Percentiles rank a stretch among this genome's conserved stretches.
Conservation (phyloP, 768 basidiomycete species). For the Tulasnella sp. region DNA sequence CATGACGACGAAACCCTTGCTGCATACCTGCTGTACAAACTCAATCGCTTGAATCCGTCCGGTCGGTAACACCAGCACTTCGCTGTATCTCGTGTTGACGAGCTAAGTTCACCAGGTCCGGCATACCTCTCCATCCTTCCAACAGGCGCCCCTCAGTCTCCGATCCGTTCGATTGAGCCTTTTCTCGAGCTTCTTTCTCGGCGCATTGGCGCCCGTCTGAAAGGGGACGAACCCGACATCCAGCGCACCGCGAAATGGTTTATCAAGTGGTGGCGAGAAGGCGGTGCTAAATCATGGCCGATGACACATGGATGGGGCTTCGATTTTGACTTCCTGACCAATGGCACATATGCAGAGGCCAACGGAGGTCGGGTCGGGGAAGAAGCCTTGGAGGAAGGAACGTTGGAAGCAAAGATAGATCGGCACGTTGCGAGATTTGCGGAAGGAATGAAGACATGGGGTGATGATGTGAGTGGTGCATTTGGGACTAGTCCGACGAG, state of each 20-base stretch:
- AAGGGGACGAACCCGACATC: conserved; percentile 61
- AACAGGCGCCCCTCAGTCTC: conserved; percentile 32
- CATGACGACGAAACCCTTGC: conserved; percentile 78
- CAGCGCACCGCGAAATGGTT: conserved; percentile 68
- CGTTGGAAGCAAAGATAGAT: background rate
- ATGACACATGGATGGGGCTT: conserved; percentile 9
- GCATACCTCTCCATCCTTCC: conserved; percentile 53
- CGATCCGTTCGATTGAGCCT: conserved; percentile 45
- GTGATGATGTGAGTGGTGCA: too few species aligned
- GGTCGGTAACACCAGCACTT: conserved; percentile 46
- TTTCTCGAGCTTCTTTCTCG: conserved; percentile 59
- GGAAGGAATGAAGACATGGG: too few species aligned
- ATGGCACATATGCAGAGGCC: too few species aligned
- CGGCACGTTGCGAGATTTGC: too few species aligned
- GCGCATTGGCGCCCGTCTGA: conserved; percentile 70
- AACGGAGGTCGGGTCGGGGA: too few species aligned
- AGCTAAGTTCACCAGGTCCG: conserved; percentile 19
- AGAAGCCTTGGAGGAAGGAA: background rate
- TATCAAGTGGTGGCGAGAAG: conserved; percentile 72
- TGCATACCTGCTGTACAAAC: conserved; percentile 71
- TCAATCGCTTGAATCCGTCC: conserved; percentile 64
- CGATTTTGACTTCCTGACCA: conserved; percentile 18
- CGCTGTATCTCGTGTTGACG: conserved; percentile 30
- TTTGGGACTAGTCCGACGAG: too few species aligned
- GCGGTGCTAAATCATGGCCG: conserved; percentile 18